Evolutionary conservation across 2,329 filamentous ascomycete species (phyloP), one percentile per base, ranked within the genome.

Genomic region (Nemania serpens): DNA sequence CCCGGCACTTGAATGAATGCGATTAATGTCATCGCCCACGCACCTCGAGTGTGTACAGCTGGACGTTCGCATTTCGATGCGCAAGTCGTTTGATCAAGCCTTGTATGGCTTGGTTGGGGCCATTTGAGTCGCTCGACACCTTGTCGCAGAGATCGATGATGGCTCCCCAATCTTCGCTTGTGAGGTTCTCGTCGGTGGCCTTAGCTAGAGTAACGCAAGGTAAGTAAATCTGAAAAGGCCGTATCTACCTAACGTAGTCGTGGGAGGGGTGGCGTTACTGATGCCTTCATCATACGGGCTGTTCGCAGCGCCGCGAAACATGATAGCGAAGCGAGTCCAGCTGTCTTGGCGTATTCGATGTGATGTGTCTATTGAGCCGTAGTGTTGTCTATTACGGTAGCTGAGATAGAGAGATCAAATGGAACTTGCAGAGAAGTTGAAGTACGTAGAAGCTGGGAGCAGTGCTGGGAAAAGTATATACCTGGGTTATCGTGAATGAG

Each of bases 121-220:
- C 84, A 68, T 83, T 85, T 56, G 74, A 68, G 64, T 87, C 83
- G 68, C 75, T 75, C 18, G 78, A 73, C 43, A 86, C 84, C 66
- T 84, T 84, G 74, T 87, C 84, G 78, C 84, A 87, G 53, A 87
- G 82, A 72, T 86, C 83, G 74, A 87, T 84, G 70, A 87, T 87
- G 71, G 84, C 84, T 49, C 81, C 83, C 86, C 86, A 88, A 74
- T 88, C 86, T 74, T 96, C 86, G 33, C 89, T 90, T 20, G 93
- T 98, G 70, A 98, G 85, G 78, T 97, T 99, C 84, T 99, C 95
- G 78, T 99, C 95, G 58, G 95, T 99, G 73, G 95, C 93, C 80
- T 86, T 87, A 77, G 80, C 84, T 87, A 65, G 57, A 64, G 57
- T 34, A 55, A 56, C 37, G 22, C 12, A 3, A 39, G 45, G 45